Base-by-base conservation (phyloP, 2,329 filamentous ascomycete species). In the Teratosphaeria destructans region DNA sequence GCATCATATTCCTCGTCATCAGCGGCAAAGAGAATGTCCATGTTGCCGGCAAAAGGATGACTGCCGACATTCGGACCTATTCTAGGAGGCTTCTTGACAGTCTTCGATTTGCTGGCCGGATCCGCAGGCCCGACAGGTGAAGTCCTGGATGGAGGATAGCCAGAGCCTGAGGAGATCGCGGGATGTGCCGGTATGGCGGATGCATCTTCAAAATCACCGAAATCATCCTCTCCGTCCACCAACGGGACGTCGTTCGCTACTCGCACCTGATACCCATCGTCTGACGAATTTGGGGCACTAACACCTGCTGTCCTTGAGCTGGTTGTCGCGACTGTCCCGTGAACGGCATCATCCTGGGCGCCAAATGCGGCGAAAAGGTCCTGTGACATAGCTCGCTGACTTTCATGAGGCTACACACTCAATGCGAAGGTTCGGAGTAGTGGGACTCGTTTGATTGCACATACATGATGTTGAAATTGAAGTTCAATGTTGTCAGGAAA, bases 301-400 rank as follows among this genome's bases (percentile, higher is more conserved):
- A 23, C 52, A 10, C 19, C 14, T 7, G 55, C 39, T 32, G 56
- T 32, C 16, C 39, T n/a, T 23, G 26, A 34, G 5, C 11, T n/a
- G 52, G 1, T 60, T 56, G 54, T 56, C 23, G 54, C 55, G 52
- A 56, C 52, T 53, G n/a, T 59, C 29, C 29, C 47, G 10, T 53
- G 49, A 54, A 16, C 55, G 59, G 55, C n/a, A 19, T 47, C 19
- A 23, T 54, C 27, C 29, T 55, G 60, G 16, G 68, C 63, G 27
- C 67, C 77, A 67, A 83, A 83, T 61, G 77, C 81, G 60, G 78
- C 79, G 54, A 81, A 75, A 26, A 83, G 73, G 65, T 83, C 81
- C 59, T 78, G 77, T 56, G 80, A 82, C 80, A 82, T 82, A 32
- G 29, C 7, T 32, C 29, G 29, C 29, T 32, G 29, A 32, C 5